Conservation (phyloP, 2,329 filamentous ascomycete species). For the Parafenestella ontariensis region DNA sequence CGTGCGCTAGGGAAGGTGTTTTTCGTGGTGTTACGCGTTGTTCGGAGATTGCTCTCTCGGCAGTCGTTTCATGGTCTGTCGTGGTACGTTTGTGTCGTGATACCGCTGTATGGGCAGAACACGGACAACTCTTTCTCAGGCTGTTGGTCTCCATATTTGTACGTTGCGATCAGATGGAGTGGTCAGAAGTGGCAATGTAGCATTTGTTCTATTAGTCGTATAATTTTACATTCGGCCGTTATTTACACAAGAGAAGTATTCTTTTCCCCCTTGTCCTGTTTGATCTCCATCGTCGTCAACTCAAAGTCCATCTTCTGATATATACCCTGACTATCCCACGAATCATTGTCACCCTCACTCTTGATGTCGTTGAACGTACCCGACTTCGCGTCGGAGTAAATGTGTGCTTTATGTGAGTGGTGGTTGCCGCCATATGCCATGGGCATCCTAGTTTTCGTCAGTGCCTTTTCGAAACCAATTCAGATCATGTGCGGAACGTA, state of each 20-base stretch:
- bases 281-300: conserved; percentile 26
- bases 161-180: background rate
- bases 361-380: conserved; percentile 19
- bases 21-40: background rate
- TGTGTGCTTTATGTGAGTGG: conserved; percentile 26
- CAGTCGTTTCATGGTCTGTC: background rate
- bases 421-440: conserved; percentile 14
- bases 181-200: background rate
- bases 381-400: conserved; percentile 27
- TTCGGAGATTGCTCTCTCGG: background rate
- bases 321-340: conserved; percentile 35
- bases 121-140: background rate
- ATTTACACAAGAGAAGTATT: conserved; percentile 8
- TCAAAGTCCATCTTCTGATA: conserved; percentile 36
- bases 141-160: background rate
- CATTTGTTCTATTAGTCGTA: background rate
- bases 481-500: conserved; percentile 3
- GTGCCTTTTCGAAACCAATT: no score
- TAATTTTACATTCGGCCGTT: background rate
- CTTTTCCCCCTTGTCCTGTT: conserved; percentile 4
- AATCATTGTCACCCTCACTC: conserved; percentile 20
- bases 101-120: background rate
- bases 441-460: background rate
- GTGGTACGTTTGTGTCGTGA: background rate
- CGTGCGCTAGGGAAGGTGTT: background rate